Evolutionary conservation across 1,284 basidiomycete species (phyloP), one percentile per base, ranked within the genome.

Genomic region (Cerioporus squamosus): DNA sequence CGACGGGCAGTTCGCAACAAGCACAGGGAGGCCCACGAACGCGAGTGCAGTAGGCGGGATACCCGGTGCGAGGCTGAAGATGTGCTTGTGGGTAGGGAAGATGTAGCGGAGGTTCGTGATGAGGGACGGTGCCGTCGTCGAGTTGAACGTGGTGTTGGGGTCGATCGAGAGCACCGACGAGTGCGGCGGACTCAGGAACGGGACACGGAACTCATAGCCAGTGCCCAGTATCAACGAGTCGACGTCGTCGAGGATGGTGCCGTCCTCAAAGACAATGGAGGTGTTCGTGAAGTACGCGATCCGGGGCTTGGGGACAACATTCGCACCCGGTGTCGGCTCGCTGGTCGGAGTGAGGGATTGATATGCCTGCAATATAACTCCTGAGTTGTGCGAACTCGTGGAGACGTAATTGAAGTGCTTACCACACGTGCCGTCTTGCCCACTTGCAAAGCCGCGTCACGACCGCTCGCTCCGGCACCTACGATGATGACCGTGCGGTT

Each of bases 191-290:
- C 42, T 77, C 17, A 87, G 76, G 72, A 85, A 86, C 0, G 83
- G 83, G 7, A 83, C 72, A 31, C 75, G 77, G 54, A 79, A 62
- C 53, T 84, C 77, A 60, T 86, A 86, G 5, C 85, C 85, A 0
- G 83, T 86, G 0, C 72, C 84, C 10, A 84, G 74, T 36, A 86
- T 68, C 24, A 87, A 69, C 2, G 75, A 64, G 57, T 86, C 82
- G 22, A 83, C 75, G 40, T 78, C 73, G 15, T 58, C 42, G 1
- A 74, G 61, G 0, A 66, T 62, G 1, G 79, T 76, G 4, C 77
- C 79, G 61, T 86, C 83, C 0, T 65, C 67, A 62, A 86, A 83
- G 8, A 81, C 74, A 47, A 85, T 68, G 17, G 72, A 72, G 22
- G 74, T 64, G 2, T 66, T 44, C 0, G 79, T 81, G 65, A 87